Evolutionary conservation across 495 filamentous ascomycete species (phyloP), one percentile per base, ranked within the genome.

Genomic region (Cenococcum geophilum): DNA sequence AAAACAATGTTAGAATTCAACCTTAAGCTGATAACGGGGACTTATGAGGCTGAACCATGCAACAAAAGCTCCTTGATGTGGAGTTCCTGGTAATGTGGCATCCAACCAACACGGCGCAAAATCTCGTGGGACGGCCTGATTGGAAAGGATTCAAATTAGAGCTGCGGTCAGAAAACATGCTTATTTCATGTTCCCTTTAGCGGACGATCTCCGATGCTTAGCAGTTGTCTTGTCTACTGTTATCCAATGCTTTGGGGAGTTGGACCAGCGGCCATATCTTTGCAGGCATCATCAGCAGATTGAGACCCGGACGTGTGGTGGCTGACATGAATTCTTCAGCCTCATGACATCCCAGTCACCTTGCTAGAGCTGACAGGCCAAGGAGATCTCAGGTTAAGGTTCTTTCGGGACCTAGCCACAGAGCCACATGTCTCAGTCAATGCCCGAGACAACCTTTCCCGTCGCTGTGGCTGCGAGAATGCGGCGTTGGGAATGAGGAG

Each of bases 191-290:
- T 32, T 16, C 25, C 49, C 49, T 25, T 52, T 23, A 52, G 21
- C 49, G 49, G 49, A 23, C 23, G 49, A 52, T 52, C 49, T 25
- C 49, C 49, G 49, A 52, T 25, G 49, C 49, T 52, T 52, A 23
- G 49, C 49, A 23, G 49, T 52, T 9, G 25, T 18, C 12, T 18
- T 18, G 18, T 16, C 11, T 32, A 14, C 40, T 4, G 11, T 4
- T 4, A 45, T 1, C 40, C 40, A 45, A 45, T 45, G 11, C 40
- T 4, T 4, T 14, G 40, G 1, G 40, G 14, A 45, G 1, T 4
- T 14, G 11, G 14, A 10, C 4, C 40, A 1, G 14, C 18, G 14
- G 18, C 40, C 40, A 45, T 4, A 45, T 4, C 40, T 45, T 16
- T 45, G 18, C 14, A 45, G 18, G 40, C 12, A 10, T 18, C 40